Base-by-base conservation (phyloP, 108 stramenopile species). In the Schizochytrium sp. region DNA sequence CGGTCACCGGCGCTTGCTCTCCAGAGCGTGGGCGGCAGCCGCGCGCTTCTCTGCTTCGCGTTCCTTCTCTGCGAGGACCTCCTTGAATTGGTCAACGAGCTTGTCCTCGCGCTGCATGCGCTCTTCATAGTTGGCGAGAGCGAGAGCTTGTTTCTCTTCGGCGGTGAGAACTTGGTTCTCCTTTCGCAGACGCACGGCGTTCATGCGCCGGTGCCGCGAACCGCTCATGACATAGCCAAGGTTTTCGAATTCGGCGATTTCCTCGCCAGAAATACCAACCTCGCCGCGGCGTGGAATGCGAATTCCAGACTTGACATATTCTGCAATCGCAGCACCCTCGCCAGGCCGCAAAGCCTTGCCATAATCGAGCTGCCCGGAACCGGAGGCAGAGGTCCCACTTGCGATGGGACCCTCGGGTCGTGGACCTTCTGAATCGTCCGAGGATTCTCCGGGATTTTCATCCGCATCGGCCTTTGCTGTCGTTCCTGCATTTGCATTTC, bases 81-180 rank as follows among this genome's bases (percentile, higher is more conserved):
- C 76, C 76, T 53, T 21, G 51, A 83, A 83, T 34, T 83, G 48
- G 45, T 53, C 25, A 16, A 99, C 89, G 71, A 98, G 90, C n/a
- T 95, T 95, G 57, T 95, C 94, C 88, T 99, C 98, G 92, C 97
- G 97, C 91, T 98, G 97, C 91, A 98, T 97, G 89, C 98, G 97
- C 92, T 98, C 97, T 92, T 99, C 98, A 91, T 97, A 93, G 58
- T 96, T 98, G 87, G 98, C 97, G 83, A 98, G 90, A 18, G 99
- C 99, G 87, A 99, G 92, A 3, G 98, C 98, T 5, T 97, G 92
- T 83, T 98, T 97, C 91, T 99, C 99, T 92, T 98, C 98, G 16
- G 98, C 98, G 53, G 95, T 95, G 91, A 98, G 98, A 51, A 99
- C 97, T 93, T 99, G 99, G 91, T 98, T 98, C 92, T 99, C 99